These are phyloP conservation scores for Dictyostelium brefeldianum DNA, from an alignment of 78 protist species.

Conservation along the genomic window DNA sequence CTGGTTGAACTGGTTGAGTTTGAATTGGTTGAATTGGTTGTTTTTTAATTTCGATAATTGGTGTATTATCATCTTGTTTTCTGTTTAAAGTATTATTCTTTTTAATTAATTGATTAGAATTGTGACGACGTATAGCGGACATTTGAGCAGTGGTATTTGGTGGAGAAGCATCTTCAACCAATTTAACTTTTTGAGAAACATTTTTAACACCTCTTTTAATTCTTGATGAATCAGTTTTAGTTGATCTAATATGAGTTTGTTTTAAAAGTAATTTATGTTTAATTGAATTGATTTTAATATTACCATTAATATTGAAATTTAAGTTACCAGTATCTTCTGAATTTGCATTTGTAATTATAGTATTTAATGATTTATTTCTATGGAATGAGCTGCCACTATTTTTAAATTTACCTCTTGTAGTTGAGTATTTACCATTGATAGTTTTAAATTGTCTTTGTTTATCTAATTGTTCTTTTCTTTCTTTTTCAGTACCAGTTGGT, in stretches of 20 bases:
- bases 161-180: neutral
- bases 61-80: neutral
- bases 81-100: neutral
- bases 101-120: neutral
- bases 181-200: slow-evolving; percentile 3
- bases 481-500: slow-evolving; percentile 12
- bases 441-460: slow-evolving; percentile 25
- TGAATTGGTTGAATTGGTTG: too few relatives aligned
- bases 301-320: neutral
- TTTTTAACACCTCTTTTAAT: slow-evolving; percentile 7
- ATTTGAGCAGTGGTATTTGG: neutral
- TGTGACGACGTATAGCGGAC: neutral
- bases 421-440: neutral
- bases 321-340: neutral
- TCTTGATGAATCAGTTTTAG: slow-evolving; percentile 12
- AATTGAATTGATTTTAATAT: neutral
- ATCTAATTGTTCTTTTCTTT: neutral
- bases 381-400: neutral
- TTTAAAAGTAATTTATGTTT: slow-evolving; percentile 6
- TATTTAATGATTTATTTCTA: neutral
- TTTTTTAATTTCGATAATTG: neutral
- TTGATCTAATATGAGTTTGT: slow-evolving; percentile 1
- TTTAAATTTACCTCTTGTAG: neutral
- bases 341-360: neutral
- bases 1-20: neutral